These are phyloP conservation scores for Ceratocystis cubensis DNA, from an alignment of 2,329 filamentous ascomycete species.

Conservation along the genomic window DNA sequence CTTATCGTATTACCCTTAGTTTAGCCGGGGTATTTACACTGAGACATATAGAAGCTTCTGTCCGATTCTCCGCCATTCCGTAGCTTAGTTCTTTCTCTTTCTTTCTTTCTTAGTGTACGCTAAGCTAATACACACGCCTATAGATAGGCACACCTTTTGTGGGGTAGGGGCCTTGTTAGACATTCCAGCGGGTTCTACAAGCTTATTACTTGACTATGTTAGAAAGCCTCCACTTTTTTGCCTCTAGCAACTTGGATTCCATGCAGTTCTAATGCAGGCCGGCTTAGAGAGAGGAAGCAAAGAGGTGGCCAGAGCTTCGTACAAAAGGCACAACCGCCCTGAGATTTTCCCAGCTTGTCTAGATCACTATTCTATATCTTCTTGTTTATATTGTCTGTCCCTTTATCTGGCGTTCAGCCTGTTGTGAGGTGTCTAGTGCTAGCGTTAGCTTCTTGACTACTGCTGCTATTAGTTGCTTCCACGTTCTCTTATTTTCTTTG, in stretches of 20 bases:
- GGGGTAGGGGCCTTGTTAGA: background rate
- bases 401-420: background rate
- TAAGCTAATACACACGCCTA: background rate
- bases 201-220: background rate
- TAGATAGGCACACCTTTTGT: background rate
- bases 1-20: background rate
- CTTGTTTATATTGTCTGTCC: background rate
- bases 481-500: background rate
- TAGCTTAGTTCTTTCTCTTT: background rate
- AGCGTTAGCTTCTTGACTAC: background rate
- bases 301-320: slow-evolving; percentile 13
- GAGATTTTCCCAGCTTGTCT: background rate
- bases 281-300: background rate
- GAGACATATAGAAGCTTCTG: slow-evolving; percentile 17
- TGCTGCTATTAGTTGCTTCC: background rate
- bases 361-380: background rate
- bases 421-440: too few relatives aligned
- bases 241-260: background rate
- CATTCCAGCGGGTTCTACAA: slow-evolving; percentile 14
- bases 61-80: slow-evolving; percentile 17
- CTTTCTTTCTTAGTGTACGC: background rate
- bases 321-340: slow-evolving; percentile 6
- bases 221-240: slow-evolving; percentile 8
- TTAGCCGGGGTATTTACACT: background rate
- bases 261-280: slow-evolving; percentile 3